Evolutionary conservation across 148 eudicot species (phyloP).

Genomic region (Persicaria maculosa): DNA sequence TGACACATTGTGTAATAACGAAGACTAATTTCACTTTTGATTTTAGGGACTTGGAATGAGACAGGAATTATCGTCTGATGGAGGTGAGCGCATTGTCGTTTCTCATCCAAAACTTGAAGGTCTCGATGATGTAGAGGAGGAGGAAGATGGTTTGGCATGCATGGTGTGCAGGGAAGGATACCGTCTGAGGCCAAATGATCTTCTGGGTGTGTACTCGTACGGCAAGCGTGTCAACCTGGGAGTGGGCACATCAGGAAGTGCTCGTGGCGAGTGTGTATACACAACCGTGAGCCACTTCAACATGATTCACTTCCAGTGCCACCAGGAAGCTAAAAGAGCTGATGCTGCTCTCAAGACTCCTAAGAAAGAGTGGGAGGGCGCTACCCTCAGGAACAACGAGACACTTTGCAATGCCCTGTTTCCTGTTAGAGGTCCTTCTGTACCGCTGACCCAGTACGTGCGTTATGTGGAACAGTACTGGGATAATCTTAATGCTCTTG

Average conservation of each 20-base stretch:
- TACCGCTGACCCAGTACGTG: constrained; percentile 75
- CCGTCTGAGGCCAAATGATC: constrained; percentile 73
- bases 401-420: constrained; percentile 92
- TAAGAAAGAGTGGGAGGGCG: constrained; percentile 99
- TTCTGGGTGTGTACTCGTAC: constrained; percentile 85
- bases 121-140: constrained; percentile 89
- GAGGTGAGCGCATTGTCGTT: constrained; percentile 91
- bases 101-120: constrained; percentile 85
- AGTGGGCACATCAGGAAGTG: constrained; percentile 62
- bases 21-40: not conserved
- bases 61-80: constrained; percentile 77
- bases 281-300: constrained; percentile 98
- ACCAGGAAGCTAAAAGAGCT: constrained; percentile 98
- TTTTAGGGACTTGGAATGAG: constrained; percentile 78
- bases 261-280: constrained; percentile 94
- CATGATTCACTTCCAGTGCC: constrained; percentile 95
- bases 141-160: constrained; percentile 96
- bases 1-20: constrained; percentile 1
- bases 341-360: constrained; percentile 86
- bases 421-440: constrained; percentile 87
- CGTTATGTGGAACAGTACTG: constrained; percentile 87
- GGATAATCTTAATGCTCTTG: constrained; percentile 94
- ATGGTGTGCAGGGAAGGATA: constrained; percentile 99
- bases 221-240: constrained; percentile 96
- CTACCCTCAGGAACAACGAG: constrained; percentile 88